Base-by-base conservation (phyloP, 1,284 basidiomycete genomes). In the Naganishia sp. region DNA sequence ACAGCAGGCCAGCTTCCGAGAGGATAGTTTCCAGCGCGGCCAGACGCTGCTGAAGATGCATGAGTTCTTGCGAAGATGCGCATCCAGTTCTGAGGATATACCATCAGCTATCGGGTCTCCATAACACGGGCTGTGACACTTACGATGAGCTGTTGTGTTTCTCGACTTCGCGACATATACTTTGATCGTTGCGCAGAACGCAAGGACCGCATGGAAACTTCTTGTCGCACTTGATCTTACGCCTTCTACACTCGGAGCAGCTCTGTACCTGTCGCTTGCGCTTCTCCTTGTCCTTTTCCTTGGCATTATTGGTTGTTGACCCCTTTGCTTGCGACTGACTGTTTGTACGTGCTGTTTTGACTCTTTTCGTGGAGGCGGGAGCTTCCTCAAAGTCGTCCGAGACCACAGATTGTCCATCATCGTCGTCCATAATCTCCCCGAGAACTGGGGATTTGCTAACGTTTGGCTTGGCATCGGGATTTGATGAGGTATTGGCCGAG, bases 221-320 rank as follows among this genome's bases (percentile, higher is more conserved):
- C 68, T 80, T 80, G 67, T 80, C 79, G 70, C 79, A 80, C 68
- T 79, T 79, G 68, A 80, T 80, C 64, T 80, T 80, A 63, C 78
- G 71, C 48, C 79, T 71, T n/a, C 79, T 72, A 66, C 80, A 81
- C 57, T 81, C 80, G 16, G 77, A 78, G 60, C 80, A 81, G 55
- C 78, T 80, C 72, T 81, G 80, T 1, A 81, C 80, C 36, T 79
- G 75, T 46, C 79, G 73, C 25, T 75, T 67, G 44, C 78, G 71
- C 16, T 77, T 79, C 10, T 76, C 75, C 65, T 77, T 75, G 65
- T 36, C 69, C 53, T 53, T 69, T 59, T 70, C 71, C 55, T 59
- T 61, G 48, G 59, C 59, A n/a, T 23, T 61, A 39, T 21, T 28
- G 11, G 48, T 9, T 9, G 36, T 48, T 25, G 48, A 28, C 10